phyloP scores from a whole-genome alignment of 257 asterid genomes.

The Leptodermis oblonga region DNA sequence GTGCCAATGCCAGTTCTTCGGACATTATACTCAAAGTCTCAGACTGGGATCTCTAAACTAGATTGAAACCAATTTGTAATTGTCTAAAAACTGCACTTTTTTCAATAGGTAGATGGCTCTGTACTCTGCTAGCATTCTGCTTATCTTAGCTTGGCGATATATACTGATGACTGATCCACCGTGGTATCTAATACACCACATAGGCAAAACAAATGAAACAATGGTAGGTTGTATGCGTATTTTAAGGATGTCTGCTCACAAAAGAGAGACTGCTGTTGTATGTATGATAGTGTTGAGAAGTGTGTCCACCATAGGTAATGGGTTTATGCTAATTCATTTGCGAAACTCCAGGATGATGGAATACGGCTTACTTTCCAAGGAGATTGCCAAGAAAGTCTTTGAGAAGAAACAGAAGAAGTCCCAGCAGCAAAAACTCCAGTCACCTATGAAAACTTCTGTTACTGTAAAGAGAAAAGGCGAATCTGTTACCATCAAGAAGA shows the following conservation, averaged over 20 bases:
- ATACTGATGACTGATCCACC: background rate
- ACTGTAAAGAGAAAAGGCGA: slow-evolving; percentile 45
- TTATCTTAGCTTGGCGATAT: background rate
- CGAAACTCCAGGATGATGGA: slow-evolving; percentile 84
- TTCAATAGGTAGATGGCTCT: too few relatives aligned
- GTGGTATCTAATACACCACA: background rate
- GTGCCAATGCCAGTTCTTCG: background rate
- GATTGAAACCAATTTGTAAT: background rate
- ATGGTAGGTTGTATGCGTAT: background rate
- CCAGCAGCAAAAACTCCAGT: slow-evolving; percentile 54
- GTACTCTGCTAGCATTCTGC: background rate
- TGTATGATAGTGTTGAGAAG: background rate
- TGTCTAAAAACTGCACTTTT: background rate
- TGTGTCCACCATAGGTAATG: background rate
- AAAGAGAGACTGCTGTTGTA: background rate
- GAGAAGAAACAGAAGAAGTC: slow-evolving; percentile 59
- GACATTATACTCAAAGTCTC: background rate
- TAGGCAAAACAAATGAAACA: too few relatives aligned
- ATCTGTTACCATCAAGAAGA: slow-evolving; percentile 32
- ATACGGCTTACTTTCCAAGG: slow-evolving; percentile 76
- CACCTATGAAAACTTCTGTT: slow-evolving; percentile 61
- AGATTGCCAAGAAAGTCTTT: slow-evolving; percentile 61
- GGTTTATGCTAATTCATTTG: background rate
- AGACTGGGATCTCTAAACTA: background rate
- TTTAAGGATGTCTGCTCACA: background rate